Base-by-base conservation (phyloP, 805 yeast species). In the Wickerhamiella allomyrinae region DNA sequence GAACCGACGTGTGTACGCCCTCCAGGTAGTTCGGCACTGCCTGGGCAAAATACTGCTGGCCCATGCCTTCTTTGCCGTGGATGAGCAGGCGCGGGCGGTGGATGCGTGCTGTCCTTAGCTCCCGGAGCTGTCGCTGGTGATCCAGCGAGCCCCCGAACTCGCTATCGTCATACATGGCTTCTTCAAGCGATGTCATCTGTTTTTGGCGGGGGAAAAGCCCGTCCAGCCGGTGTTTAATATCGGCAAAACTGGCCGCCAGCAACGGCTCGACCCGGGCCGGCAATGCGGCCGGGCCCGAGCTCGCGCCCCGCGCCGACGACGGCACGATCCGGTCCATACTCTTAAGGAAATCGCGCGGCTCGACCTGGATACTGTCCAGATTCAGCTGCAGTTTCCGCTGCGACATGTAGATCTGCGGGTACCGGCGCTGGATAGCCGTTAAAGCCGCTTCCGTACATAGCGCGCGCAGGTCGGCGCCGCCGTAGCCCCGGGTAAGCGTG, bases 391-490 rank as follows among this genome's bases (percentile, higher is more conserved):
- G 67, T 56, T 86, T 89, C 38, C 80, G 81, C 41, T 71, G 68
- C 8, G 87, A 71, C 48, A 70, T 63, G 60, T 91, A 91, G 36
- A 91, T 89, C 60, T 91, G 97, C 0, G 99, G 99, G 51, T 79
- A 89, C 37, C 79, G 74, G 49, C 97, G 67, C 61, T 89, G 96
- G 33, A 91, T 89, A 53, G 95, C 79, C 53, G 80, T 78, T 47
- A 91, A 67, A 0, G 97, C 97, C 23, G 96, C 87, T 57, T 91
- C 98, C 0, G 97, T 89, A 58, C 97, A 86, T 23, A 91, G 65
- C 0, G 97, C 95, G 42, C 95, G 67, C 48, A 91, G 65, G 59
- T 91, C 98, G 2, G 98, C 97, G 65, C 98, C 98, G 37, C 98
- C 98, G 56, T 83, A 91, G 0, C 98, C 98, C 57, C 87, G 89